These are phyloP conservation scores for Yarrowia sp. DNA, from an alignment of 805 yeast species.

Conservation along the genomic window DNA sequence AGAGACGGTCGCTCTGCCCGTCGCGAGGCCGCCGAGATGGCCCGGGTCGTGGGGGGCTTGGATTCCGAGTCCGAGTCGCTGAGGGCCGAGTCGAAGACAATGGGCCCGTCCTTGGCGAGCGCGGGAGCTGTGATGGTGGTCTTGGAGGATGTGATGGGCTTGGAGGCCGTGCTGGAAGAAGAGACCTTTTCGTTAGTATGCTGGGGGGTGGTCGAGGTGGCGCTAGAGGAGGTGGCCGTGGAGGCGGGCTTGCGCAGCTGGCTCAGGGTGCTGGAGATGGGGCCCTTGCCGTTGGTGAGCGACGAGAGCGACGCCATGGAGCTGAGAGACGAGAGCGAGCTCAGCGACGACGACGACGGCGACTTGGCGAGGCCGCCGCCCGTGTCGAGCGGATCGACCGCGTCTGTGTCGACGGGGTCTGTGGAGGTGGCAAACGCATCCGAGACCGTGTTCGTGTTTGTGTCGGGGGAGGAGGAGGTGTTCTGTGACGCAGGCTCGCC, in stretches of 20 bases:
- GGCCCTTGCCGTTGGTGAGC: conserved; percentile 4
- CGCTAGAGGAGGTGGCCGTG: neutral
- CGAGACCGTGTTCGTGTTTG: no score
- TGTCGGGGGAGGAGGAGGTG: no score
- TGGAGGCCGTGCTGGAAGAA: no score
- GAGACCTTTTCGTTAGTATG: conserved; percentile 24
- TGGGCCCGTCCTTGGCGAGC: neutral
- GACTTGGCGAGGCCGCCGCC: conserved; percentile 5
- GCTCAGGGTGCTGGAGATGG: neutral
- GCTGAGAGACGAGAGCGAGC: conserved; percentile 1
- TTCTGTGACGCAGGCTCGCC: conserved; percentile 3
- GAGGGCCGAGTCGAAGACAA: neutral
- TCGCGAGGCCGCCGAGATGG: conserved; percentile 4
- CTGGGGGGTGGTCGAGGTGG: conserved; percentile 1
- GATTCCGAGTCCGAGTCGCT: conserved; percentile 7
- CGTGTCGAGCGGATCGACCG: conserved; percentile 5
- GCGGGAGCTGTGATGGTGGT: conserved; percentile 4
- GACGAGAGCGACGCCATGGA: neutral
- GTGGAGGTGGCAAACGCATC: no score
- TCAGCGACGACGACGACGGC: neutral
- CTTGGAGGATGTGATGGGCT: neutral
- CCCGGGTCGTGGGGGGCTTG: neutral
- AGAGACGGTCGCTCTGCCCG: conserved; percentile 23
- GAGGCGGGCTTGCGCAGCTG: conserved; percentile 7
- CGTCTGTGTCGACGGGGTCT: neutral